A percentile compares a stretch with the other conserved stretches of the same genome.
These are phyloP conservation scores for Acrodontium crateriforme DNA, from an alignment of 2,329 filamentous ascomycete genomes.

Conservation along the genomic window DNA sequence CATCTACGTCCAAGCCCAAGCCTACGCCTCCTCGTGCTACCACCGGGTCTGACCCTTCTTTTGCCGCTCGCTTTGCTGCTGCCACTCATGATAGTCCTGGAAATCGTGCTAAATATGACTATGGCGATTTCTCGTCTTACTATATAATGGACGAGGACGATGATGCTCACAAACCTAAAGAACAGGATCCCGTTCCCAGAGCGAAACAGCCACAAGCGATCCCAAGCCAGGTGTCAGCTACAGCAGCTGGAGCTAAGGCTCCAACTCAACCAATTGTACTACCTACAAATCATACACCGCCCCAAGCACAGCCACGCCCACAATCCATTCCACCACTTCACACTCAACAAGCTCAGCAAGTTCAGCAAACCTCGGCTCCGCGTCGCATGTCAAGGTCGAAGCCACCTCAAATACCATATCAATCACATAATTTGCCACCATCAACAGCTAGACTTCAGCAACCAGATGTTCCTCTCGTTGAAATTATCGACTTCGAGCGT, in stretches of 20 bases:
- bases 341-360: conserved; percentile 1
- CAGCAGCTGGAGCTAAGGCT: conserved; percentile 1
- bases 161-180: conserved; percentile 3
- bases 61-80: too few species aligned
- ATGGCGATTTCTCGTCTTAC: conserved; percentile 20
- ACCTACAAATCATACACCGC: too few species aligned
- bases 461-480: too few species aligned
- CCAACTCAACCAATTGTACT: conserved; percentile 1
- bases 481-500: too few species aligned
- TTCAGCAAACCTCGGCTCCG: too few species aligned
- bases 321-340: conserved; percentile 1
- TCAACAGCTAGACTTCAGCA: too few species aligned
- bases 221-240: conserved; percentile 1
- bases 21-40: conserved; percentile 9
- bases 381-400: too few species aligned
- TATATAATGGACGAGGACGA: conserved; percentile 18
- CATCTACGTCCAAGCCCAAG: conserved; percentile 3
- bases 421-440: too few species aligned
- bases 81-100: too few species aligned
- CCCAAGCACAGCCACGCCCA: too few species aligned
- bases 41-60: too few species aligned
- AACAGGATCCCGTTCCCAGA: conserved; percentile 4
- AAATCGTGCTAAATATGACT: conserved; percentile 10
- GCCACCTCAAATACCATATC: too few species aligned
- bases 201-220: conserved; percentile 5